A percentile compares a stretch with the other conserved stretches of the same genome.
Conservation (phyloP, 2,329 filamentous ascomycete genomes). For the Colletotrichum euphorbiae region DNA sequence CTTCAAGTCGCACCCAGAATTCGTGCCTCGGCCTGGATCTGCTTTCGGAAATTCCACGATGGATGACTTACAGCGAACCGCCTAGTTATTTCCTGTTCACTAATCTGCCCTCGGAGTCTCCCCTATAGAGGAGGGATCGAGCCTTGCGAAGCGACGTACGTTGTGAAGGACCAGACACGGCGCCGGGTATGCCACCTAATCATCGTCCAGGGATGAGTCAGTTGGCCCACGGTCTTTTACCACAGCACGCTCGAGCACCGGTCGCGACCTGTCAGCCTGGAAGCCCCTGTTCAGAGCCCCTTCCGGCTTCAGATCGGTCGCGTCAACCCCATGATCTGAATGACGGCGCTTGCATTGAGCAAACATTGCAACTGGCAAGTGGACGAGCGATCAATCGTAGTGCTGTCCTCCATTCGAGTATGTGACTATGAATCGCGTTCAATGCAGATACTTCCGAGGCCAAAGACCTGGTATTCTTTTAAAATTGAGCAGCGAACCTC, state of each 20-base stretch:
- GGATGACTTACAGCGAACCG: neutral
- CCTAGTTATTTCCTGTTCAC: constrained; percentile 5
- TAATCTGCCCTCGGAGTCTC: neutral
- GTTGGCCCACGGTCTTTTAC: neutral
- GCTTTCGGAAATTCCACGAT: neutral
- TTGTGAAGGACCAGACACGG: constrained; percentile 1
- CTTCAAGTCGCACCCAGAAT: constrained; percentile 1
- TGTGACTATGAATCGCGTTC: too few species aligned
- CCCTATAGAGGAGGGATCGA: neutral
- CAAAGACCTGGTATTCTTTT: too few species aligned
- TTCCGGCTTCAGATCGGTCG: neutral
- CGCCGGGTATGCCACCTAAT: constrained; percentile 1
- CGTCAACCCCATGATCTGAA: constrained; percentile 1
- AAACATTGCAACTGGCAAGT: neutral
- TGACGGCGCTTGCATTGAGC: neutral
- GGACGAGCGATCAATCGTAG: neutral
- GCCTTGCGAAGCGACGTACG: constrained; percentile 24
- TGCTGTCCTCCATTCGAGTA: too few species aligned
- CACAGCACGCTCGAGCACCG: neutral
- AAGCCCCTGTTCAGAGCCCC: neutral
- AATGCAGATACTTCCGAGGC: too few species aligned
- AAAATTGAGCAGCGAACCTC: neutral
- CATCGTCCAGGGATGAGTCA: neutral
- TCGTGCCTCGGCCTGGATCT: constrained; percentile 2
- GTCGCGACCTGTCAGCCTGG: neutral